Evolutionary conservation across 108 stramenopile genomes (phyloP).

Genomic region (Pseudonitzschia multiseries): DNA sequence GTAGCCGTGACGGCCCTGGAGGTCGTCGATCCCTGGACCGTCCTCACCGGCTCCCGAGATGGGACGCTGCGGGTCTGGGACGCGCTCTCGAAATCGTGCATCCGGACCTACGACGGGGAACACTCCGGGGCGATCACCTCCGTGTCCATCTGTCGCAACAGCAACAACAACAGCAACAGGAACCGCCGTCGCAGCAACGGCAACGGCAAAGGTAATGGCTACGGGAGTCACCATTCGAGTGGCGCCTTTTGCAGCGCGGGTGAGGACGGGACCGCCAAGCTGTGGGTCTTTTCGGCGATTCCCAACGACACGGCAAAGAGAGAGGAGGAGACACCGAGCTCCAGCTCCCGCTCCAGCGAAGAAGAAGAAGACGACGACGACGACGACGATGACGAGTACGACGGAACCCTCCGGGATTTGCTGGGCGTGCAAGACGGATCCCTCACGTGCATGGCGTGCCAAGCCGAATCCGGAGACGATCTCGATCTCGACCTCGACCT

Average conservation of each 20-base stretch:
- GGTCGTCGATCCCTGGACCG: slow-evolving; percentile 22
- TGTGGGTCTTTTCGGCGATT: slow-evolving; percentile 34
- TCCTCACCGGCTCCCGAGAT: slow-evolving; percentile 40
- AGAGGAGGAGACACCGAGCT: not conserved
- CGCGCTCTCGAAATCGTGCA: slow-evolving; percentile 20
- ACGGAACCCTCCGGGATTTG: not conserved
- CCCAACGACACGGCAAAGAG: not conserved
- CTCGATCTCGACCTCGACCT: no score
- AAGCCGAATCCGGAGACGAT: not conserved
- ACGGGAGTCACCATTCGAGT: slow-evolving; percentile 11
- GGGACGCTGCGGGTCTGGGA: slow-evolving; percentile 39
- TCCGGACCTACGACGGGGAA: slow-evolving; percentile 28
- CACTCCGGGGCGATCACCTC: not conserved
- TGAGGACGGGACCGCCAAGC: slow-evolving; percentile 30
- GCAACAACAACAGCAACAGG: slow-evolving; percentile 8
- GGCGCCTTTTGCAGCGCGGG: slow-evolving; percentile 26
- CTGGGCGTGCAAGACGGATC: not conserved
- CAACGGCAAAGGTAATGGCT: slow-evolving; percentile 10
- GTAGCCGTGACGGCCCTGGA: slow-evolving; percentile 23
- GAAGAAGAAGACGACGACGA: not conserved
- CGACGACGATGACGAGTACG: not conserved
- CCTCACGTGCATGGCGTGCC: slow-evolving; percentile 2
- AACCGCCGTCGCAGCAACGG: not conserved
- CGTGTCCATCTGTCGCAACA: not conserved
- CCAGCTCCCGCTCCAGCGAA: no score